These are phyloP conservation scores for Nephromyces sp. DNA, from an alignment of 169 alveolate species.

Conservation along the genomic window DNA sequence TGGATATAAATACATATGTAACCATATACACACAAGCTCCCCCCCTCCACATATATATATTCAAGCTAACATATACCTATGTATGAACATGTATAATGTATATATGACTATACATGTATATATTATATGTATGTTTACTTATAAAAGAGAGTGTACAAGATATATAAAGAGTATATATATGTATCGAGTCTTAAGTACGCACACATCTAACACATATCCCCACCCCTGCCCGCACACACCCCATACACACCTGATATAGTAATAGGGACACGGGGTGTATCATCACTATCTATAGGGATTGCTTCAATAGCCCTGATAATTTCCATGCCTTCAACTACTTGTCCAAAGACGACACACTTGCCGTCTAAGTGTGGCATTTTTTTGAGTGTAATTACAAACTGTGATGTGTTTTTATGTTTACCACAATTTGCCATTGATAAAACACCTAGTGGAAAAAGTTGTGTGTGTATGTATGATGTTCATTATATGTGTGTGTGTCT, in stretches of 20 bases:
- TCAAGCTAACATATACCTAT: too few relatives aligned
- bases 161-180: too few relatives aligned
- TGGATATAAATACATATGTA: too few relatives aligned
- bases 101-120: too few relatives aligned
- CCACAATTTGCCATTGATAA: slow-evolving; percentile 76
- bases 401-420: slow-evolving; percentile 61
- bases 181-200: too few relatives aligned
- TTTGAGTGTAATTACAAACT: slow-evolving; percentile 70
- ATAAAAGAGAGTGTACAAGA: too few relatives aligned
- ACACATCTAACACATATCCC: background rate
- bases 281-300: slow-evolving; percentile 64
- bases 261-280: slow-evolving; percentile 68
- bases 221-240: background rate
- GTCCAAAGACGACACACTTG: slow-evolving; percentile 74
- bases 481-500: too few relatives aligned
- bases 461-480: too few relatives aligned
- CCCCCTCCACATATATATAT: too few relatives aligned
- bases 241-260: slow-evolving; percentile 59
- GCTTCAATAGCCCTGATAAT: slow-evolving; percentile 69
- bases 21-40: too few relatives aligned
- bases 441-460: slow-evolving; percentile 34
- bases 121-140: too few relatives aligned
- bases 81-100: too few relatives aligned
- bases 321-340: slow-evolving; percentile 79
- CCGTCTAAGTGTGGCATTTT: slow-evolving; percentile 70